Base-by-base conservation (phyloP, 257 asterid species). In the Rehmannia glutinosa region DNA sequence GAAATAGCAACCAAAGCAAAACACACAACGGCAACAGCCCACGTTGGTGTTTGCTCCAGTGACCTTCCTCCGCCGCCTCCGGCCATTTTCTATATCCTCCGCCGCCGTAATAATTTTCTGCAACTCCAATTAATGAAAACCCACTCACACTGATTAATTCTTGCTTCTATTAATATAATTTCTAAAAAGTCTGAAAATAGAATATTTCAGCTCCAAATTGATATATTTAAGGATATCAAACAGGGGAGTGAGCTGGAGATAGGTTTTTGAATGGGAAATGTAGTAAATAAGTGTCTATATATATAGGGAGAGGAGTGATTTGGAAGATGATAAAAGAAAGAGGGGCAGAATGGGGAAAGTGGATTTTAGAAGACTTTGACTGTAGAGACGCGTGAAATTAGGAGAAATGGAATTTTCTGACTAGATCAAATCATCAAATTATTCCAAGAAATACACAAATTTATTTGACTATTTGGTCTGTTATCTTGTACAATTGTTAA, bases 21-120 rank as follows among this genome's bases (percentile, higher is more conserved):
- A 45, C 94, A 88, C 17, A 91, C 94, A 0, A 81, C 84, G 32
- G 97, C 96, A 2, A 91, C 94, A 0, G 97, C 96, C 97, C 97
- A 91, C 9, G 97, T 91, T 76, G 97, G 93, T 1, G 97, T 91
- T 70, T 83, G 78, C 75, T 91, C 95, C 74, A 91, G 76, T 19
- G 97, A 51, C 60, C 91, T 77, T 73, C 89, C 88, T 49, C 90
- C 92, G 41, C 81, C 60, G 12, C 60, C 92, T 69, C 90, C 97
- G 10, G 95, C 95, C 97, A 90, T 90, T 39, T 63, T 58, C 36
- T 52, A 25, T 8, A 6, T 5, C 19, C 53, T 21, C 66, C 50
- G 25, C 56, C 70, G 0, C 71, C 66, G 73, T 3, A 2, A 9
- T 9, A 3, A 7, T 0, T 66, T 20, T 11, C 30, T 23, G 15